Percentiles rank a stretch among this genome's conserved stretches.
phyloP scores from a whole-genome alignment of 345 rosid species.

The Camelina sativa region DNA sequence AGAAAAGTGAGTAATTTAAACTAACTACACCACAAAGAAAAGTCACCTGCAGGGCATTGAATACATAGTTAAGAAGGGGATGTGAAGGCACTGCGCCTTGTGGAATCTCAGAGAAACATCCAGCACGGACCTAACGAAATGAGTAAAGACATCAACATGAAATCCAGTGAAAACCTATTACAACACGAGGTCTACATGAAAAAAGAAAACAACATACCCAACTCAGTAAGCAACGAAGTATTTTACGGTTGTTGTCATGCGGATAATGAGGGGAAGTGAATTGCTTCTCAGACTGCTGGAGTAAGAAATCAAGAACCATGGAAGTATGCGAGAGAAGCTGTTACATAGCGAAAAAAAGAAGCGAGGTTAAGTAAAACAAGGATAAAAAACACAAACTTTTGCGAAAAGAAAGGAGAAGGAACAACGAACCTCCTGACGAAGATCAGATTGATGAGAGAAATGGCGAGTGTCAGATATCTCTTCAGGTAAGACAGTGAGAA shows the following conservation, averaged over 20 bases:
- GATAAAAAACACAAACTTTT: background rate
- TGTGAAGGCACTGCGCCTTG: slow-evolving; percentile 70
- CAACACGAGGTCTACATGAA: background rate
- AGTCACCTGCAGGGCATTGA: slow-evolving; percentile 77
- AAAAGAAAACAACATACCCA: slow-evolving; percentile 65
- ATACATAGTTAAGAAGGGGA: slow-evolving; percentile 85
- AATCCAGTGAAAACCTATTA: background rate
- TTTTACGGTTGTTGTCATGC: slow-evolving; percentile 70
- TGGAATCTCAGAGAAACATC: slow-evolving; percentile 93
- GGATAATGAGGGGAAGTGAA: slow-evolving; percentile 38
- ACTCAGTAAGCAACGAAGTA: slow-evolving; percentile 89
- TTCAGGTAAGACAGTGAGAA: slow-evolving; percentile 95
- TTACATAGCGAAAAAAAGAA: slow-evolving; percentile 24
- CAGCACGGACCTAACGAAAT: slow-evolving; percentile 76
- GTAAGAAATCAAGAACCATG: slow-evolving; percentile 84
- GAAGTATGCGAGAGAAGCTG: slow-evolving; percentile 87
- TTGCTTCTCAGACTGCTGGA: slow-evolving; percentile 83
- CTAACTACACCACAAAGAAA: slow-evolving; percentile 17
- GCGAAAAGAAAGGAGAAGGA: slow-evolving; percentile 9
- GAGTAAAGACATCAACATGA: slow-evolving; percentile 28
- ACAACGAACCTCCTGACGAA: slow-evolving; percentile 22
- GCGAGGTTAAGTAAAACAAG: background rate
- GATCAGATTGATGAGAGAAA: slow-evolving; percentile 51
- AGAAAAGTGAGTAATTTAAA: slow-evolving; percentile 18
- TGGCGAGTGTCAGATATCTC: slow-evolving; percentile 74